Evolutionary conservation across 305 asterid species (phyloP).

Genomic region (Salvia sclarea): DNA sequence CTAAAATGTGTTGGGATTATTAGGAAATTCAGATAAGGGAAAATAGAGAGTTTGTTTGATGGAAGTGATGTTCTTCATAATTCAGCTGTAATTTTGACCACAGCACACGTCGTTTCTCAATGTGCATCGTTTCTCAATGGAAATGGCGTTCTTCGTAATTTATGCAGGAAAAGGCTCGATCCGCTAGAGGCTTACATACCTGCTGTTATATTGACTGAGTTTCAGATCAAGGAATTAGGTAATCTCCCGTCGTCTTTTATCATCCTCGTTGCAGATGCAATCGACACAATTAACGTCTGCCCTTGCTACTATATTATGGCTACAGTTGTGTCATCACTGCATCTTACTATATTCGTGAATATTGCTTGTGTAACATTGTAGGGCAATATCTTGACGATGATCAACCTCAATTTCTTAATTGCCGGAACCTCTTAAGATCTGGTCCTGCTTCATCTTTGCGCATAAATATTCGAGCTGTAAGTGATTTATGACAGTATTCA

Average conservation of each 20-base stretch:
- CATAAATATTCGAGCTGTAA: conserved; percentile 91
- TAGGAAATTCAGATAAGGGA: not conserved
- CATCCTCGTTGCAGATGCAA: not conserved
- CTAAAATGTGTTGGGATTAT: not conserved
- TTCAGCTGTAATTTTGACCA: not conserved
- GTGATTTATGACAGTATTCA: conserved; percentile 28
- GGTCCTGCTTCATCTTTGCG: conserved; percentile 98
- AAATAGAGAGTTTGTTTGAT: no score
- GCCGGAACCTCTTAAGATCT: conserved; percentile 80
- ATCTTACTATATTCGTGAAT: conserved; percentile 10
- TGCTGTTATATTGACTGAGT: conserved; percentile 77
- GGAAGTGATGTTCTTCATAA: not conserved
- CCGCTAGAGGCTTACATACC: conserved; percentile 91
- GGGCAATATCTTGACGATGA: conserved; percentile 69
- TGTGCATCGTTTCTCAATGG: conserved; percentile 5
- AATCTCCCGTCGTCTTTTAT: conserved; percentile 16
- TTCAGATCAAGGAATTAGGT: conserved; percentile 94
- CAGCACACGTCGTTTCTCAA: not conserved
- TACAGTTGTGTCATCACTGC: not conserved
- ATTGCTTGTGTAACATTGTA: conserved; percentile 33
- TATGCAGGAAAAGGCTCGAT: conserved; percentile 86
- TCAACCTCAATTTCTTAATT: conserved; percentile 67
- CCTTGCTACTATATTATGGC: not conserved
- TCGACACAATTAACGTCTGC: not conserved
- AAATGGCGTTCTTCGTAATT: no score